Conservation (phyloP, 495 filamentous ascomycete genomes). For the Tuber umbilicatum region DNA sequence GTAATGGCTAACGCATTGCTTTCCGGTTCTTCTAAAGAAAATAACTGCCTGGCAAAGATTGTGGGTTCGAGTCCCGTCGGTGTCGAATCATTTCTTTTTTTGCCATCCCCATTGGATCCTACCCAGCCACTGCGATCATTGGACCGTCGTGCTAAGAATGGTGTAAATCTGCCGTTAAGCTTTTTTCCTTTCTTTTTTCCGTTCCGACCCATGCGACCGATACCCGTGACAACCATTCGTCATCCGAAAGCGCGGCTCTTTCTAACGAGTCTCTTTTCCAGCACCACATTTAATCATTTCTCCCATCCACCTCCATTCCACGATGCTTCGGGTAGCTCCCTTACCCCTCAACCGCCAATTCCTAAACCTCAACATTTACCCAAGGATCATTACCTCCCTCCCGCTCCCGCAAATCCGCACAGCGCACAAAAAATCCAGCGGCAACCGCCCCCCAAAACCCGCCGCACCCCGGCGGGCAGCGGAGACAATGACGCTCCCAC, state of each 20-base stretch:
- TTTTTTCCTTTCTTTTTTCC: background rate
- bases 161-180: too few species aligned
- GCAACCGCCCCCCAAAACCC: background rate
- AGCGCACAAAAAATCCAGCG: background rate
- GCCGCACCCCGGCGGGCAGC: background rate
- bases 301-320: background rate
- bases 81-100: slow-evolving; percentile 3
- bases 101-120: background rate
- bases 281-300: background rate
- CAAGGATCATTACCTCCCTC: background rate
- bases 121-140: background rate
- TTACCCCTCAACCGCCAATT: background rate
- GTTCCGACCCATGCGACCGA: too few species aligned
- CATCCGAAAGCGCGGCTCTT: background rate
- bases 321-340: background rate
- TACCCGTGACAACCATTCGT: background rate
- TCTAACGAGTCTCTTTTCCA: background rate
- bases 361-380: background rate
- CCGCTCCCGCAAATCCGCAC: background rate
- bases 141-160: background rate
- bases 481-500: slow-evolving; percentile 13
- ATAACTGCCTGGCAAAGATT: slow-evolving; percentile 15
- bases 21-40: slow-evolving; percentile 10
- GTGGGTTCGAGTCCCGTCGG: slow-evolving; percentile 21
- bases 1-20: slow-evolving; percentile 21